Conservation (phyloP, 2,329 filamentous ascomycete species). For the Chaetomium olivaceum region DNA sequence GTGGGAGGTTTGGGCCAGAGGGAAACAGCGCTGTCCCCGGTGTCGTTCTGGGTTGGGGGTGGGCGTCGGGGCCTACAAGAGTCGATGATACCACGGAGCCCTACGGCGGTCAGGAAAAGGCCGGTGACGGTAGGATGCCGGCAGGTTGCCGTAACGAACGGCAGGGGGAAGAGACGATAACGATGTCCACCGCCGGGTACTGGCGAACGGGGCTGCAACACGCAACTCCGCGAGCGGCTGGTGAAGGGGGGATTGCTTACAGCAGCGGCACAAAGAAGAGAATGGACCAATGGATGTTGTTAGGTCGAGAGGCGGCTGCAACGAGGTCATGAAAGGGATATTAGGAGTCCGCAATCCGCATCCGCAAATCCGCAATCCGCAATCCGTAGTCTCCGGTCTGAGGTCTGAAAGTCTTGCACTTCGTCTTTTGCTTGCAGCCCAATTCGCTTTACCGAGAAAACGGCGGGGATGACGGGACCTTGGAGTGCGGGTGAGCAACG, state of each 20-base stretch:
- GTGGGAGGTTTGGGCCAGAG: not conserved
- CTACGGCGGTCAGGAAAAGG: not conserved
- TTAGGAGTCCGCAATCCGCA: not conserved
- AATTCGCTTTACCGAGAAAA: slow-evolving; percentile 3
- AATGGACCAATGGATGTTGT: slow-evolving; percentile 11
- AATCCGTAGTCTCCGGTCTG: not conserved
- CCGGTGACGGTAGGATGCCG: not conserved
- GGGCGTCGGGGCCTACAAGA: slow-evolving; percentile 6
- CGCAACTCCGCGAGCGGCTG: slow-evolving; percentile 16
- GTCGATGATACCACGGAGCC: not conserved
- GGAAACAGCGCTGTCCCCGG: slow-evolving; percentile 18
- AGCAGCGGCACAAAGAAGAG: slow-evolving; percentile 21
- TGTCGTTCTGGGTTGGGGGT: not conserved
- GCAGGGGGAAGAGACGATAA: not conserved
- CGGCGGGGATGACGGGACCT: not conserved
- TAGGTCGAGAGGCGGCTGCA: not conserved
- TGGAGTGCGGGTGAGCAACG: not conserved
- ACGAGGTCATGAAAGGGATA: not conserved
- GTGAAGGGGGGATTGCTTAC: slow-evolving; percentile 1
- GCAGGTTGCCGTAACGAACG: not conserved
- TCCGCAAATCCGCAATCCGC: not conserved
- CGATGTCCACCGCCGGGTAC: not conserved
- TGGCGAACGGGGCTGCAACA: slow-evolving; percentile 14
- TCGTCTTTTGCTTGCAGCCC: not conserved
- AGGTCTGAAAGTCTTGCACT: not conserved